These are phyloP conservation scores for Coniochaeta sp. DNA, from an alignment of 2,329 filamentous ascomycete genomes.

Conservation along the genomic window DNA sequence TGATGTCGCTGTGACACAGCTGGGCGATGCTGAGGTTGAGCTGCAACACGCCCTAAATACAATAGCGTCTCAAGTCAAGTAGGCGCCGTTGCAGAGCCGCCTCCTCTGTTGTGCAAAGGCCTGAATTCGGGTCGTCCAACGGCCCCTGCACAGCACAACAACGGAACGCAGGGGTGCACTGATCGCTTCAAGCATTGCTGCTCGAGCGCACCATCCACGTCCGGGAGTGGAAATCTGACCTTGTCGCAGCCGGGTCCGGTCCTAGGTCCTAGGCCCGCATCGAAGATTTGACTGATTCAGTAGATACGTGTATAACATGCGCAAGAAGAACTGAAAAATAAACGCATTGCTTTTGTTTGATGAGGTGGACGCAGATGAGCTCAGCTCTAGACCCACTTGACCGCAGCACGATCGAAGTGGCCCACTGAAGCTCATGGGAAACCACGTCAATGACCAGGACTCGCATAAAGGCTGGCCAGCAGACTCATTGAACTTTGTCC, in stretches of 20 bases:
- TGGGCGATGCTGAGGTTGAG: background rate
- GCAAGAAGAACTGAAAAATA: background rate
- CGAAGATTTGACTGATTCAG: background rate
- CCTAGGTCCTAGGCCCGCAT: too few species aligned
- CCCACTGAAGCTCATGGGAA: background rate
- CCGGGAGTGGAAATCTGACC: background rate
- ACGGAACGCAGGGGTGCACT: background rate
- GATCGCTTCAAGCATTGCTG: background rate
- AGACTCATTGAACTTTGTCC: background rate
- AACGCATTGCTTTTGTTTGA: background rate
- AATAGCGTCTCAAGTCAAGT: background rate
- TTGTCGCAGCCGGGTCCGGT: background rate
- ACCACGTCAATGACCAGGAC: background rate
- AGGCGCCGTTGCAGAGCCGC: background rate
- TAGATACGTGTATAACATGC: background rate
- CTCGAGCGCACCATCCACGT: background rate
- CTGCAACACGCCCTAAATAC: background rate
- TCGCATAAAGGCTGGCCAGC: background rate
- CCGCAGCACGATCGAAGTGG: background rate
- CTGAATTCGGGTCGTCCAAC: background rate
- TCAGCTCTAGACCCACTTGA: background rate
- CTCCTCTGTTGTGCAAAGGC: background rate
- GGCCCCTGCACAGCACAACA: background rate
- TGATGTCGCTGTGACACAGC: background rate
- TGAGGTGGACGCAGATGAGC: background rate